Evolutionary conservation across 139 green algal genomes (phyloP).

Genomic region (Zygnema cylindricum): DNA sequence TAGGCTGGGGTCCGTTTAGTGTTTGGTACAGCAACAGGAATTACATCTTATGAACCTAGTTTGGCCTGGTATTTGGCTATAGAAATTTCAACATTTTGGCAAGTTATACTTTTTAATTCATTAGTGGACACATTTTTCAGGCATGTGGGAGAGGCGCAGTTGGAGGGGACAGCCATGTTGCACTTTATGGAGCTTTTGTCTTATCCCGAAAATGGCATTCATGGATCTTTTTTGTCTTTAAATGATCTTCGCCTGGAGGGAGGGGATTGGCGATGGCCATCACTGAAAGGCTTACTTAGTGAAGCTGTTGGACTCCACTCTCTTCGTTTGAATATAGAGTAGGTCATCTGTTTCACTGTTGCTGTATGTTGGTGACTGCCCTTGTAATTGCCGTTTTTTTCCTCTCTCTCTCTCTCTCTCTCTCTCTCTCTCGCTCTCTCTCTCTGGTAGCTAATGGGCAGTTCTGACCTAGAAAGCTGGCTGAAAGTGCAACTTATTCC

Average conservation of each 20-base stretch:
- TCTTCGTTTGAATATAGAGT: not conserved
- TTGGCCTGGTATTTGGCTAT: not conserved
- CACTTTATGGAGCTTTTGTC: not conserved
- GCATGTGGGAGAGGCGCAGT: not conserved
- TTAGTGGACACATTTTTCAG: not conserved
- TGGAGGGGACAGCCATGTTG: not conserved
- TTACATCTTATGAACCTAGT: not conserved
- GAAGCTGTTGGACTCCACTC: not conserved
- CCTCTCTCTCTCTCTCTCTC: not conserved
- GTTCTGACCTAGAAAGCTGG: too few species aligned
- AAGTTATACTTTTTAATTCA: too few species aligned
- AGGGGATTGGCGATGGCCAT: not conserved
- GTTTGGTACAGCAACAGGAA: not conserved
- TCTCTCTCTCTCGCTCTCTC: not conserved
- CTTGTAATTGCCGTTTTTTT: not conserved
- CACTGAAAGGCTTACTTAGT: not conserved
- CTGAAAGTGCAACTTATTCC: not conserved
- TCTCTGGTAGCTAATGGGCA: not conserved
- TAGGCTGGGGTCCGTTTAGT: not conserved
- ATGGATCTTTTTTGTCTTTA: not conserved
- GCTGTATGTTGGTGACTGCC: not conserved
- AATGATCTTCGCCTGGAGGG: not conserved
- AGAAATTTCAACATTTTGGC: too few species aligned
- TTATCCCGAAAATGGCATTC: not conserved
- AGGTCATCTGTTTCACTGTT: not conserved